Evolutionary conservation across 352 stramenopile genomes (phyloP).

Genomic region (Saprolegnia diclina): DNA sequence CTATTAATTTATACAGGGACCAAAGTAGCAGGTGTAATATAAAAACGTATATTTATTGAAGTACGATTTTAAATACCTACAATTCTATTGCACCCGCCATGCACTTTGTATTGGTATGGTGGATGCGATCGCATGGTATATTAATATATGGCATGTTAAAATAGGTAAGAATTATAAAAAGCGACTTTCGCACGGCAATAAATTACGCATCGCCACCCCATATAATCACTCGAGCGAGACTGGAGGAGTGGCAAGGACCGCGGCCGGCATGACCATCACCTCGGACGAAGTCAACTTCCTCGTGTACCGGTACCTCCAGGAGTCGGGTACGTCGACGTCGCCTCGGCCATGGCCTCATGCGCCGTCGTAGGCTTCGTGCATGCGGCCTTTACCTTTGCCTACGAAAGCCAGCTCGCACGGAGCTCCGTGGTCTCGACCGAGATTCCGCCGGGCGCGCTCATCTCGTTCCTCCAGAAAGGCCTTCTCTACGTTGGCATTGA

Average conservation of each 20-base stretch:
- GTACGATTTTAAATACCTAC: background rate
- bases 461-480: slow-evolving; percentile 98
- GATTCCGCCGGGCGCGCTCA: slow-evolving; percentile 94
- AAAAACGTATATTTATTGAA: background rate
- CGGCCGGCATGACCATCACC: slow-evolving; percentile 75
- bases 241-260: slow-evolving; percentile 17
- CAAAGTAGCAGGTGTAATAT: background rate
- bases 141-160: background rate
- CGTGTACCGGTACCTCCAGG: slow-evolving; percentile 96
- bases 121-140: background rate
- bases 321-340: slow-evolving; percentile 71
- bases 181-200: background rate
- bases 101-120: background rate
- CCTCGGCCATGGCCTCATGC: background rate
- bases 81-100: no score
- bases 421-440: slow-evolving; percentile 89
- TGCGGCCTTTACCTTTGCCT: slow-evolving; percentile 97
- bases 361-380: slow-evolving; percentile 87
- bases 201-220: slow-evolving; percentile 6
- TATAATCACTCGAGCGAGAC: slow-evolving; percentile 12
- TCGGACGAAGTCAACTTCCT: slow-evolving; percentile 98
- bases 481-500: slow-evolving; percentile 93
- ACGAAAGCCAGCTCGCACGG: slow-evolving; percentile 95
- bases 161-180: background rate
- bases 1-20: slow-evolving; percentile 3